A percentile compares a stretch with the other conserved stretches of the same genome.
phyloP scores from a whole-genome alignment of 2,329 filamentous ascomycete species.

The Lizonia empirigonia region DNA sequence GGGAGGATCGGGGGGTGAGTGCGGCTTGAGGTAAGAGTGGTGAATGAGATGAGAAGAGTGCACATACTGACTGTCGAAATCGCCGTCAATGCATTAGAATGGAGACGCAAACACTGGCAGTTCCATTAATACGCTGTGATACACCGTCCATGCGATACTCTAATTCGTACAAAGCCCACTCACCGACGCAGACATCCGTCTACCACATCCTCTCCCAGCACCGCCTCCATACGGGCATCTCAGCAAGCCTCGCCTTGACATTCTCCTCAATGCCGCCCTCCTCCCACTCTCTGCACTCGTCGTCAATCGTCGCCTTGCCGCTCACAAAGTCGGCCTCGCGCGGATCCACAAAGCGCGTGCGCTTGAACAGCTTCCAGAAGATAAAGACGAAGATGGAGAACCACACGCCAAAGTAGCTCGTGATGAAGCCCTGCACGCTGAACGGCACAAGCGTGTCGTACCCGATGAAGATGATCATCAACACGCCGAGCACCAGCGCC shows the following conservation, averaged over 20 bases:
- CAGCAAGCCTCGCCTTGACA: constrained; percentile 3
- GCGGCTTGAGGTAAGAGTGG: too few relatives aligned
- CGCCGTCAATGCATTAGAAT: too few relatives aligned
- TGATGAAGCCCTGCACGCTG: constrained; percentile 52
- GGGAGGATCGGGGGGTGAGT: constrained; percentile 36
- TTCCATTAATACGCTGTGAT: too few relatives aligned
- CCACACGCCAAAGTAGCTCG: constrained; percentile 51
- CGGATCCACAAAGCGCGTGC: constrained; percentile 56
- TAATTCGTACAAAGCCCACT: too few relatives aligned
- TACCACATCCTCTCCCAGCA: constrained; percentile 20
- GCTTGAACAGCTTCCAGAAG: constrained; percentile 68
- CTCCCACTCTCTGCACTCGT: constrained; percentile 41
- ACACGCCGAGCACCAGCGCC: constrained; percentile 5
- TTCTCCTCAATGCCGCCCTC: constrained; percentile 16
- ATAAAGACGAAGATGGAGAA: constrained; percentile 51
- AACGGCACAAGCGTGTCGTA: constrained; percentile 58
- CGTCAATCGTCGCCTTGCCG: constrained; percentile 52
- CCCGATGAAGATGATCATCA: constrained; percentile 49
- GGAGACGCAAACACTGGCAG: too few relatives aligned
- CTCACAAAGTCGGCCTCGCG: constrained; percentile 49
- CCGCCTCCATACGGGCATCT: constrained; percentile 13
- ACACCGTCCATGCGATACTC: too few relatives aligned
- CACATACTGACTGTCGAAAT: too few relatives aligned
- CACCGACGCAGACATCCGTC: too few relatives aligned
- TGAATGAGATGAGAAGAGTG: too few relatives aligned